Evolutionary conservation across 768 basidiomycete genomes (phyloP), one percentile per base, ranked within the genome.

Genomic region (Calocybe cyanea): DNA sequence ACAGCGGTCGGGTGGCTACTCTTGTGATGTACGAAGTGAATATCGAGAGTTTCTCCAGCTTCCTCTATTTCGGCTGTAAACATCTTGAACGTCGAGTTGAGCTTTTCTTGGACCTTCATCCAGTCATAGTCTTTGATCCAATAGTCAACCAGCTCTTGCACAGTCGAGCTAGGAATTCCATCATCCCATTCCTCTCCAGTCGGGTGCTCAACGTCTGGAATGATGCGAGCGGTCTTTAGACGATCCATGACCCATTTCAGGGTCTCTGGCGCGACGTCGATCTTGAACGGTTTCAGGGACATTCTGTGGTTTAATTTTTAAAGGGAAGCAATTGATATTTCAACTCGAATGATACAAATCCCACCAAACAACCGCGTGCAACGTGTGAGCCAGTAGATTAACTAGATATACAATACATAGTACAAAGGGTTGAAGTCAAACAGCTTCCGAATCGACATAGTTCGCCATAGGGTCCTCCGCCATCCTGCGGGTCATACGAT

Each of bases 401-500:
- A n/a, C n/a, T n/a, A n/a, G n/a, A n/a, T n/a, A n/a, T n/a, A 33
- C 33, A 43, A 13, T 23, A 40, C 38, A 48, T 40, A 53, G 17
- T 25, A 36, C 15, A 8, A 32, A 33, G 10, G 45, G 8, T 21
- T 38, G 38, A 42, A 5, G 40, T 50, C 24, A 50, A 24, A 41
- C 20, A 33, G 34, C 39, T 4, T 77, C 80, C 35, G 63, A 53
- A 62, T 92, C 92, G 41, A 90, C 75, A 61, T 93, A 92, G 62
- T 88, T 90, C 32, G 88, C 87, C 92, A 96, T 96, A 3, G 92
- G 92, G 64, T 96, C 92, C 47, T 92, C 89, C 38, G 74, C 70
- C 66, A 83, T 80, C 1, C 79, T 76, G 41, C 80, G 78, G 53
- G 76, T 77, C 78, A 92, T 83, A 47, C 92, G 78, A 64, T 94